phyloP scores from a whole-genome alignment of 345 rosid species.

The Citrus sp. region DNA sequence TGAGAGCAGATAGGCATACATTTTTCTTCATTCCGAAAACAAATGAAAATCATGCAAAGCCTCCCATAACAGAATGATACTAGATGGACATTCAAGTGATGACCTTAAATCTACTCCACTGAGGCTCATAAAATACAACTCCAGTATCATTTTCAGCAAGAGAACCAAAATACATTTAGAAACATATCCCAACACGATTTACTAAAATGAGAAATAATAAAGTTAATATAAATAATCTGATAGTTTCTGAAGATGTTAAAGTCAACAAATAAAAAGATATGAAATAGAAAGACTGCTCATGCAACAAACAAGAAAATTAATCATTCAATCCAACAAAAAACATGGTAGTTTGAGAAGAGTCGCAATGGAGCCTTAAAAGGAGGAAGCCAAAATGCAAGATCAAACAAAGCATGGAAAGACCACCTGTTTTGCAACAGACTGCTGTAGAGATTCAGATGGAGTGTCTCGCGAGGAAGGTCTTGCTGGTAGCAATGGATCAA shows the following conservation, averaged over 20 bases:
- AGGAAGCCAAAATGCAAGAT: background rate
- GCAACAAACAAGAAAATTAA: background rate
- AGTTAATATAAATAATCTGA: background rate
- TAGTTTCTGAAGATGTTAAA: background rate
- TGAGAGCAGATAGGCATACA: background rate
- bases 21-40: background rate
- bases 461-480: slow-evolving; percentile 27
- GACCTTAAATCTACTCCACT: background rate
- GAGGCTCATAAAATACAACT: background rate
- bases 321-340: background rate
- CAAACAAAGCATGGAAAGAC: background rate
- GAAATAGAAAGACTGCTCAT: background rate
- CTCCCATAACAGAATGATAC: background rate
- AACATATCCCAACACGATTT: background rate
- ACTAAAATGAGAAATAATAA: background rate
- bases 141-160: background rate
- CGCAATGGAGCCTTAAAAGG: background rate
- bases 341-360: background rate
- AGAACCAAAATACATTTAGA: background rate
- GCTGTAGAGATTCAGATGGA: slow-evolving; percentile 40
- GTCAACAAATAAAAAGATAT: background rate
- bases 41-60: background rate
- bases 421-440: slow-evolving; percentile 75
- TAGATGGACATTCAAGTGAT: background rate
- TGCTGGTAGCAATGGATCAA: slow-evolving; percentile 65